phyloP scores from a whole-genome alignment of 2,329 filamentous ascomycete species.

The Fusarium sp. region DNA sequence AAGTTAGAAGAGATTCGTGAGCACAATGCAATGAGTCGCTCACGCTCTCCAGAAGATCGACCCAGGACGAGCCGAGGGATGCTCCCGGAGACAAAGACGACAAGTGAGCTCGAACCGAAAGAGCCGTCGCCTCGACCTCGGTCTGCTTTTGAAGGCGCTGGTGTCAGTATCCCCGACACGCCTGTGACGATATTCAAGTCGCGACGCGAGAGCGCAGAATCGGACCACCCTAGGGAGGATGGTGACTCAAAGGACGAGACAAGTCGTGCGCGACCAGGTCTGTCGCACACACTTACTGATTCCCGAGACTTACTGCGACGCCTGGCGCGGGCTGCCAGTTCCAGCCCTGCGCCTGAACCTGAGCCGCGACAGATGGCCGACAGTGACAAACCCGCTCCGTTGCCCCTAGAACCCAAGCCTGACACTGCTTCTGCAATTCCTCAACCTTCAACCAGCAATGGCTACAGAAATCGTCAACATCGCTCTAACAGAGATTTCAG shows the following conservation, averaged over 20 bases:
- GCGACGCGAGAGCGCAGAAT: conserved; percentile 22
- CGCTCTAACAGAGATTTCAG: conserved; percentile 39
- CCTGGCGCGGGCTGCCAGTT: conserved; percentile 59
- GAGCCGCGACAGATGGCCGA: conserved; percentile 31
- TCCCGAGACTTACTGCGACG: conserved; percentile 61
- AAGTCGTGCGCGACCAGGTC: conserved; percentile 27
- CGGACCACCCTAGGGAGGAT: conserved; percentile 1
- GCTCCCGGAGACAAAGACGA: conserved; percentile 14
- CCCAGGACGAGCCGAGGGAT: conserved; percentile 43
- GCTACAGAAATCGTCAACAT: conserved; percentile 17
- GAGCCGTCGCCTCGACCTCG: conserved; percentile 34
- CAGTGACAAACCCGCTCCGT: conserved; percentile 19
- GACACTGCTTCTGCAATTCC: conserved; percentile 26
- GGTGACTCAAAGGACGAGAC: conserved; percentile 15
- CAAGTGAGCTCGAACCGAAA: conserved; percentile 16
- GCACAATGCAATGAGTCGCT: conserved; percentile 58
- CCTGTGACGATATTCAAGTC: conserved; percentile 55
- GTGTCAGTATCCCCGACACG: conserved; percentile 52
- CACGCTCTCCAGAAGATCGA: conserved; percentile 54
- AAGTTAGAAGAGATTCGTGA: conserved; percentile 64
- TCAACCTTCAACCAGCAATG: conserved; percentile 31
- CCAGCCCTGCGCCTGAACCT: conserved; percentile 53
- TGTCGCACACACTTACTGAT: conserved; percentile 48
- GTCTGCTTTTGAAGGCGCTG: conserved; percentile 43
- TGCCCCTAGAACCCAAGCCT: conserved; percentile 25